A percentile compares a stretch with the other conserved stretches of the same genome.
phyloP scores from a whole-genome alignment of 495 filamentous ascomycete genomes.

The Melanomma pulvis-pyrius region DNA sequence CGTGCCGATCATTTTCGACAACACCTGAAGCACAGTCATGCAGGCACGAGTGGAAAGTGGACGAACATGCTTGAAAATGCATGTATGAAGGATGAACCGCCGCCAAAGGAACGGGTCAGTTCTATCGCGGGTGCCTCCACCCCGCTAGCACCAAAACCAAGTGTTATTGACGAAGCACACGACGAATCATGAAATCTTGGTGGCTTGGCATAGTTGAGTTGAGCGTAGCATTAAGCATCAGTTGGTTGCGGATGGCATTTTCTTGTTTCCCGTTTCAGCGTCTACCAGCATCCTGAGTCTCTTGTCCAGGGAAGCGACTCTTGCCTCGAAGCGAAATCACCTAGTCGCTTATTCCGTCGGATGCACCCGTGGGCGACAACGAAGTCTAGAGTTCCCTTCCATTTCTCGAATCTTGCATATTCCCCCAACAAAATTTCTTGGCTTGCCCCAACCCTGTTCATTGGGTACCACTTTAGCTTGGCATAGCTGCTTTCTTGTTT shows the following conservation, averaged over 20 bases:
- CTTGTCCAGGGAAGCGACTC: neutral
- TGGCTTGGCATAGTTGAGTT: slow-evolving; percentile 17
- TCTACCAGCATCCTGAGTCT: neutral
- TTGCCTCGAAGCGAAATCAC: neutral
- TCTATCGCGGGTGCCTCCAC: slow-evolving; percentile 31
- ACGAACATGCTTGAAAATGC: slow-evolving; percentile 97
- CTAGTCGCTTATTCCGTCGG: neutral
- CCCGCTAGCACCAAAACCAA: slow-evolving; percentile 29
- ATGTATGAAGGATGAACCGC: slow-evolving; percentile 91
- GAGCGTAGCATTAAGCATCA: slow-evolving; percentile 36
- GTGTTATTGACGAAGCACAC: slow-evolving; percentile 38
- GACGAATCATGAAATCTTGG: slow-evolving; percentile 39
- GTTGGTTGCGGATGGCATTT: slow-evolving; percentile 1
- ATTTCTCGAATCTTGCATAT: slow-evolving; percentile 13
- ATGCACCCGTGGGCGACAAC: neutral
- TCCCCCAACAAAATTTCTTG: slow-evolving; percentile 17
- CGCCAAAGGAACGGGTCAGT: slow-evolving; percentile 41
- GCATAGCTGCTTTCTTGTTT: slow-evolving; percentile 22
- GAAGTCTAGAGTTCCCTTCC: slow-evolving; percentile 1
- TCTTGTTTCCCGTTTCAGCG: neutral
- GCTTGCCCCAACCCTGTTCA: neutral
- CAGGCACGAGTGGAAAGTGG: slow-evolving; percentile 96
- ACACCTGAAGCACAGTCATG: slow-evolving; percentile 97
- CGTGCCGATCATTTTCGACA: slow-evolving; percentile 97
- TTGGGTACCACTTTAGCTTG: slow-evolving; percentile 14